Evolutionary conservation across 805 yeast genomes (phyloP).

Genomic region (Candida corydali): DNA sequence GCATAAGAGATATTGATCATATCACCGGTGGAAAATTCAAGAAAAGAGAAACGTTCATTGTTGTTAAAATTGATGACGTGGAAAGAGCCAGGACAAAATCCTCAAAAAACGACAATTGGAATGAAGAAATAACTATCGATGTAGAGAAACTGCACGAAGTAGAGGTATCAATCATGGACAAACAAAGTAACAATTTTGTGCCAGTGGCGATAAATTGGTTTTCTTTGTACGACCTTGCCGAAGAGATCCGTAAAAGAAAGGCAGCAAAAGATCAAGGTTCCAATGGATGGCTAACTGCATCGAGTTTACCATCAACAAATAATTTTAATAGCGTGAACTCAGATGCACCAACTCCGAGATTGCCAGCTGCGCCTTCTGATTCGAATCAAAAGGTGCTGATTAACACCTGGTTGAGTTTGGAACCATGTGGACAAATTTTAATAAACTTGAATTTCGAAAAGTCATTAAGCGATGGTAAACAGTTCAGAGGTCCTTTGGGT

Average conservation of each 20-base stretch:
- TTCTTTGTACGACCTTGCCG: slow-evolving; percentile 84
- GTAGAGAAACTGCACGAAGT: slow-evolving; percentile 92
- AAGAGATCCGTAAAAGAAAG: slow-evolving; percentile 87
- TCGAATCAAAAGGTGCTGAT: slow-evolving; percentile 39
- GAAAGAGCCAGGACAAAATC: slow-evolving; percentile 72
- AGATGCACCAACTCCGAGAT: slow-evolving; percentile 5
- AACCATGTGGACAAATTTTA: slow-evolving; percentile 89
- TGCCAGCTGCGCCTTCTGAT: background rate
- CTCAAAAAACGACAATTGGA: slow-evolving; percentile 75
- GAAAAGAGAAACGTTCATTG: slow-evolving; percentile 73
- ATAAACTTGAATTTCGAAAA: slow-evolving; percentile 78
- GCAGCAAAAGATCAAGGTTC: slow-evolving; percentile 67
- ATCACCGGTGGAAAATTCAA: slow-evolving; percentile 78
- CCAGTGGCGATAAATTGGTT: slow-evolving; percentile 96
- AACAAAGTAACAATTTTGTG: slow-evolving; percentile 47
- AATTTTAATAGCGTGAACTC: slow-evolving; percentile 2
- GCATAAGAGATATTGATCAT: slow-evolving; percentile 88
- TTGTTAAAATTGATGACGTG: slow-evolving; percentile 84
- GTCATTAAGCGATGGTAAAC: slow-evolving; percentile 34
- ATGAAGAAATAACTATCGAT: slow-evolving; percentile 73
- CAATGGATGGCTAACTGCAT: slow-evolving; percentile 88
- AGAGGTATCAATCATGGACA: slow-evolving; percentile 84
- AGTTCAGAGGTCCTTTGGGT: slow-evolving; percentile 44
- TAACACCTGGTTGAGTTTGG: slow-evolving; percentile 84
- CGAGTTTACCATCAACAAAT: slow-evolving; percentile 37